Evolutionary conservation across 1,139 yeast genomes (phyloP), one percentile per base, ranked within the genome.

Genomic region (Yamadazyma blattariae): DNA sequence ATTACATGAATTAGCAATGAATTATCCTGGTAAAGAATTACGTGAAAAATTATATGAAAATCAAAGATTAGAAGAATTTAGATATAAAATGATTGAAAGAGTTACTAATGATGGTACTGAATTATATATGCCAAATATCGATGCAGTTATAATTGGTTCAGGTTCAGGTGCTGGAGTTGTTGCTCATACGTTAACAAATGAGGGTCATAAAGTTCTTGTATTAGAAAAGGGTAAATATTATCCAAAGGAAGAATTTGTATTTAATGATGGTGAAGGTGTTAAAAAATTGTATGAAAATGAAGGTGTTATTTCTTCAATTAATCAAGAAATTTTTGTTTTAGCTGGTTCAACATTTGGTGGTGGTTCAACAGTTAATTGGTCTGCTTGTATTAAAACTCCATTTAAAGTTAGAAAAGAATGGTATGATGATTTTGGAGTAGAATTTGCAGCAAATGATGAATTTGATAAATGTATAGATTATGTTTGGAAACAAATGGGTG

Each of bases 281-380:
- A 32, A 42, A 7, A 52, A 51, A 10, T 54, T 74, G 39, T 77
- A 64, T 46, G 82, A 77, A 50, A 45, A 49, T 15, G 49, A 52
- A 1, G 81, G 79, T 4, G 42, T 54, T 2, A 19, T 68, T 3
- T 36, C 70, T 12, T 46, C 66, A 8, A 39, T 51, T 4, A 59
- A 59, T 33, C 74, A 67, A 40, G 69, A 64, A 33, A 36, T 70
- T 25, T 50, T 63, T 19, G 44, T 75, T 3, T 53, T 76, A 34
- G 80, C 82, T 0, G 83, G 82, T 2, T 48, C 79, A 1, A 74
- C 77, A 1, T 71, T 77, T 42, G 83, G 83, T 7, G 83, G 83
- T 9, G 83, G 82, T 4, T 61, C 78, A 6, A 75, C 82, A 4
- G 72, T 77, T 32, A 77, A 77, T 52, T 77, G 83, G 83, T 69